Conservation (phyloP, 352 stramenopile genomes). For the Pelagophyceae sp. region DNA sequence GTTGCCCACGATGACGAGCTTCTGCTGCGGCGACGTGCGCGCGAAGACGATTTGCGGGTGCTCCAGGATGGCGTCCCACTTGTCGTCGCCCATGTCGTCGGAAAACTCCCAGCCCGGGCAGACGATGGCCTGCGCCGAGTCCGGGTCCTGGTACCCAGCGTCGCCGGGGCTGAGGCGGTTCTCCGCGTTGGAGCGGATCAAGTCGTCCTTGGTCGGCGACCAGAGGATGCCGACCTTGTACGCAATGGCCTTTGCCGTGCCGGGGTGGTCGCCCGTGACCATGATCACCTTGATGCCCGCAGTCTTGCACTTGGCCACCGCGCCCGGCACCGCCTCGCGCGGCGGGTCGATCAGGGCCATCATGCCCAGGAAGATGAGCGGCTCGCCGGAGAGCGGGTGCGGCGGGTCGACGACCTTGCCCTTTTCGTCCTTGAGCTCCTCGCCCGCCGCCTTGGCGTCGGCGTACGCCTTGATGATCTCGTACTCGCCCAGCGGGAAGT, state of each 20-base stretch:
- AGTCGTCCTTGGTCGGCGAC: conserved; percentile 65
- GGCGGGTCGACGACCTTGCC: conserved; percentile 39
- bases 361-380: conserved; percentile 56
- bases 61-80: conserved; percentile 69
- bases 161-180: conserved; percentile 53
- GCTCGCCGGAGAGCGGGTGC: conserved; percentile 47
- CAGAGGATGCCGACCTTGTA: conserved; percentile 83
- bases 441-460: not conserved
- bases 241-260: conserved; percentile 83
- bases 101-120: conserved; percentile 68
- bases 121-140: conserved; percentile 64
- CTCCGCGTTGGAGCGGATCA: conserved; percentile 62
- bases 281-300: conserved; percentile 85
- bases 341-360: conserved; percentile 87
- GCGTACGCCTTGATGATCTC: not conserved
- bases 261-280: conserved; percentile 82
- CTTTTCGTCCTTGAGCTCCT: not conserved
- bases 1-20: conserved; percentile 86
- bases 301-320: conserved; percentile 77
- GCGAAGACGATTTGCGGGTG: conserved; percentile 88
- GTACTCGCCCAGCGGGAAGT: conserved; percentile 30
- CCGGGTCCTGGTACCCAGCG: conserved; percentile 58
- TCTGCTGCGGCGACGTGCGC: conserved; percentile 82
- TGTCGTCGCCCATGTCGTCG: conserved; percentile 56
- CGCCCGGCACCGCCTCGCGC: conserved; percentile 61